These are phyloP conservation scores for Lipomyces yamadae DNA, from an alignment of 805 yeast species.

Conservation along the genomic window DNA sequence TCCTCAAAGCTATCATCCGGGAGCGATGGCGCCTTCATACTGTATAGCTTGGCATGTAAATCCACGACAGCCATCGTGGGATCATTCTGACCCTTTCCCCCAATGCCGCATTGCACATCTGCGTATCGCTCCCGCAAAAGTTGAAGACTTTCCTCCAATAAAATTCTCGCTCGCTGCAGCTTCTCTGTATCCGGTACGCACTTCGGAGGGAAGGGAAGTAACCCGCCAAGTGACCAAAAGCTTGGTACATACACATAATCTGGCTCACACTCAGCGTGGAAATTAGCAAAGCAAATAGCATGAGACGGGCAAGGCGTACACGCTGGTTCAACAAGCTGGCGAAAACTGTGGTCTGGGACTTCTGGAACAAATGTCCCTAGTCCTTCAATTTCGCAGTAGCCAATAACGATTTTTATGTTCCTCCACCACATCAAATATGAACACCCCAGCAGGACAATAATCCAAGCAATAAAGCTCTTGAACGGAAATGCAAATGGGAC, in stretches of 20 bases:
- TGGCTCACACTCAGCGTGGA: slow-evolving; percentile 69
- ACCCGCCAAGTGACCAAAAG: slow-evolving; percentile 59
- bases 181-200: slow-evolving; percentile 79
- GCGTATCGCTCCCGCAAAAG: slow-evolving; percentile 73
- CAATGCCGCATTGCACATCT: slow-evolving; percentile 54
- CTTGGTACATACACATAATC: slow-evolving; percentile 62
- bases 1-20: slow-evolving; percentile 51
- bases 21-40: slow-evolving; percentile 40
- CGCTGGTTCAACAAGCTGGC: slow-evolving; percentile 52
- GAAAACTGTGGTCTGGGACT: slow-evolving; percentile 12
- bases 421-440: slow-evolving; percentile 24
- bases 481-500: slow-evolving; percentile 21
- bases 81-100: slow-evolving; percentile 15
- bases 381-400: slow-evolving; percentile 30
- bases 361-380: slow-evolving; percentile 14
- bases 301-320: slow-evolving; percentile 83
- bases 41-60: slow-evolving; percentile 35
- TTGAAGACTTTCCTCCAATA: slow-evolving; percentile 69
- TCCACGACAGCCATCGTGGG: slow-evolving; percentile 26
- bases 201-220: slow-evolving; percentile 62
- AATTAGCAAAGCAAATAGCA: slow-evolving; percentile 69
- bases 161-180: slow-evolving; percentile 66
- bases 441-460: neutral
- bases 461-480: slow-evolving; percentile 15
- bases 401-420: slow-evolving; percentile 16